Evolutionary conservation across 345 rosid species (phyloP).

Genomic region (Lepidium aucheri): DNA sequence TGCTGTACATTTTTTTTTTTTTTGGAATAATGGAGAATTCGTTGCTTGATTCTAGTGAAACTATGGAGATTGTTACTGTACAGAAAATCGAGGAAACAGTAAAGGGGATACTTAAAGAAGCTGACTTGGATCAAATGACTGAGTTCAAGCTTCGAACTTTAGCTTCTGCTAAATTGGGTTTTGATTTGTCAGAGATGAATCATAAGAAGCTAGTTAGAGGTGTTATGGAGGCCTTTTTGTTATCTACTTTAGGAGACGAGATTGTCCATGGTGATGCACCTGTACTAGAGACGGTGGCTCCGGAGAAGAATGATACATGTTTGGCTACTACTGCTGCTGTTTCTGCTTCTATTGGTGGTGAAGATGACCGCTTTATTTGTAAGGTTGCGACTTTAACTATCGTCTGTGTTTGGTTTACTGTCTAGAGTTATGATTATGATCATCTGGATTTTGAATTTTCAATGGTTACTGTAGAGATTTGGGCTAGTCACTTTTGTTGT

Average conservation of each 20-base stretch:
- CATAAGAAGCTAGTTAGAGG: constrained; percentile 44
- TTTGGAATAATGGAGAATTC: not conserved
- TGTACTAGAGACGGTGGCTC: not conserved
- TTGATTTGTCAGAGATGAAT: constrained; percentile 41
- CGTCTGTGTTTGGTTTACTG: not conserved
- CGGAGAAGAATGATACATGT: constrained; percentile 9
- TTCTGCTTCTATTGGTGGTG: not conserved
- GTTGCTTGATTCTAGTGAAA: not conserved
- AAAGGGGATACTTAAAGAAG: constrained; percentile 37
- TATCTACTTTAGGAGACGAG: constrained; percentile 28
- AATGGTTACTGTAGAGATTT: not conserved
- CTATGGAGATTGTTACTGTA: constrained; percentile 31
- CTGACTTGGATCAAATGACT: constrained; percentile 56
- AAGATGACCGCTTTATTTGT: constrained; percentile 46
- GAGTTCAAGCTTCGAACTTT: constrained; percentile 63
- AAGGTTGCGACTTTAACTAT: constrained; percentile 29
- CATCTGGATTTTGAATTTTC: not conserved
- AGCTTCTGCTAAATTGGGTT: constrained; percentile 47
- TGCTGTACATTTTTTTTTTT: not conserved
- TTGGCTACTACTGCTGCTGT: not conserved
- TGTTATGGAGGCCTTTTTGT: constrained; percentile 53
- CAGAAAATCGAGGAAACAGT: constrained; percentile 53
- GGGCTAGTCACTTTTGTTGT: not conserved
- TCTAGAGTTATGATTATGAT: not conserved
- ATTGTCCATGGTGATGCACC: constrained; percentile 8